Base-by-base conservation (phyloP, 2,329 filamentous ascomycete species). In the Exophiala spinifera region DNA sequence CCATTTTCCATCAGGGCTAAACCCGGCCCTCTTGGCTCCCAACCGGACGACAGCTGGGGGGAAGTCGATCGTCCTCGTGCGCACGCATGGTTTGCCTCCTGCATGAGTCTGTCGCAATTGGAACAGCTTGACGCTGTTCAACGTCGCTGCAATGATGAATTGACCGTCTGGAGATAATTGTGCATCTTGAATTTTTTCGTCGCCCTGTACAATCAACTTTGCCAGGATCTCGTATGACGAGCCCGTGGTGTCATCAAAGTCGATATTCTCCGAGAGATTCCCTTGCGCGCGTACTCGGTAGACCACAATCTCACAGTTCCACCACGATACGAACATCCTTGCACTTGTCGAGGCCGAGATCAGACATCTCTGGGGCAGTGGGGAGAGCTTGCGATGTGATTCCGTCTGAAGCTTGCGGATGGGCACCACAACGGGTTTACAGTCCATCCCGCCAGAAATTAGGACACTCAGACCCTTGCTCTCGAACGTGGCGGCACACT, bases 401-500 rank as follows among this genome's bases (percentile, higher is more conserved):
- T 97, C 91, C 14, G 44, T 48, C 36, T 62, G 60, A 15, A 25
- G 53, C 70, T 86, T 84, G 65, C 80, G 85, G 25, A 99, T 77
- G 4, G 94, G 94, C 14, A 92, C 76, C 37, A 96, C 81, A 40
- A 95, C 82, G 1, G 91, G 90, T 46, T 84, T 85, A 3, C 91
- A 87, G 71, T 97, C 94, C 46, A 91, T 87, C 40, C 91, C 94
- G 81, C 94, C 94, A 60, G 92, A 95, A 14, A 95, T 88, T 10
- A 96, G 79, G 51, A 97, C 84, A 66, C 90, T 97, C 66, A 96
- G 82, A 46, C 84, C 84, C 47, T 82, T 85, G 49, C 86, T 86
- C 70, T 99, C 94, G 61, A 92, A 97, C 0, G 89, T 85, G 31
- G 91, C 88, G 83, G 97, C 89, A 1, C 90, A 83, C 75, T 97